Evolutionary conservation across 148 eudicot species (phyloP).

Genomic region (Linanthus parryae): DNA sequence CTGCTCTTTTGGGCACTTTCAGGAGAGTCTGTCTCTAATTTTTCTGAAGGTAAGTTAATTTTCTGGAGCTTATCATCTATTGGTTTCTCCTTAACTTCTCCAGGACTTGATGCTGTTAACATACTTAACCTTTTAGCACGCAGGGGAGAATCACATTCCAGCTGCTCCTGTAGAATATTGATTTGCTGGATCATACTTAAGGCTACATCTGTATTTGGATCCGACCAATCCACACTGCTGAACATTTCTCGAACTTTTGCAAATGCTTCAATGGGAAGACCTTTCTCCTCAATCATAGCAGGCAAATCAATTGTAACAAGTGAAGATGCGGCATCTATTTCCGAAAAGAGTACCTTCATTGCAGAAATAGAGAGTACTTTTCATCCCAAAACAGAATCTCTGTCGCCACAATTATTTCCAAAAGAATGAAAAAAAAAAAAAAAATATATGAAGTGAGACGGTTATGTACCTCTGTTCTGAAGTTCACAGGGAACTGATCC

Average conservation of each 20-base stretch:
- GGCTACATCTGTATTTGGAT: constrained; percentile 35
- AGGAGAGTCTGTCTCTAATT: constrained; percentile 24
- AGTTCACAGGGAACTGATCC: constrained; percentile 57
- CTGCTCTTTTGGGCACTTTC: constrained; percentile 15
- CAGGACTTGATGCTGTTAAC: constrained; percentile 15
- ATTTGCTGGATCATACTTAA: constrained; percentile 38
- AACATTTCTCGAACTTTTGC: constrained; percentile 58
- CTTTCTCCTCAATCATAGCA: constrained; percentile 42
- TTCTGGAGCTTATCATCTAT: constrained; percentile 8
- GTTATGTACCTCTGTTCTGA: constrained; percentile 61
- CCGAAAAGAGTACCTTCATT: constrained; percentile 71
- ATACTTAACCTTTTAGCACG: constrained; percentile 18
- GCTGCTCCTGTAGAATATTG: constrained; percentile 32
- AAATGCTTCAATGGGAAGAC: constrained; percentile 77
- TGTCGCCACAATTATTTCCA: background rate
- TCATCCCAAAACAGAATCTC: background rate
- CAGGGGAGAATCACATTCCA: constrained; percentile 21
- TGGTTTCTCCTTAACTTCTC: constrained; percentile 13
- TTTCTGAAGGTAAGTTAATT: constrained; percentile 27
- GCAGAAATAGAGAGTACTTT: background rate
- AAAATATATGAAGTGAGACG: constrained; percentile 4
- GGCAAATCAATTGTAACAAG: constrained; percentile 27
- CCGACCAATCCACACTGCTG: constrained; percentile 59
- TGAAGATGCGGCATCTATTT: constrained; percentile 46
- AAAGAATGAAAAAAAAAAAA: background rate